Base-by-base conservation (phyloP, 805 yeast genomes). In the Ascoidea asiatica region DNA sequence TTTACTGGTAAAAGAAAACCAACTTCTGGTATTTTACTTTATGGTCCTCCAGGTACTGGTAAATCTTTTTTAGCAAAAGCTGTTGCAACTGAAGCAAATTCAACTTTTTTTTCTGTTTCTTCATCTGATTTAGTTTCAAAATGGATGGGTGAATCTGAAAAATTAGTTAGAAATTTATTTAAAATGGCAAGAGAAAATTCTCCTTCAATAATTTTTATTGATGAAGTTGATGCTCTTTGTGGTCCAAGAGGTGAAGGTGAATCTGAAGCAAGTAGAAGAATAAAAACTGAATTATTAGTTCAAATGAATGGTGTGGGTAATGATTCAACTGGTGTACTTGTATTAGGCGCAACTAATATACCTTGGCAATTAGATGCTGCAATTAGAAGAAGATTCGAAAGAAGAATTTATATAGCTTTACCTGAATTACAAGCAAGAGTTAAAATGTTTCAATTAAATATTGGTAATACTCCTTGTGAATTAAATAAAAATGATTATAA, bases 291-390 rank as follows among this genome's bases (percentile, higher is more conserved):
- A 60, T 68, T 92, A 45, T 72, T 92, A 54, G 97, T 92, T 4
- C 98, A 92, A 60, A 92, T 92, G 98, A 92, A 92, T 62, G 98
- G 98, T 54, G 98, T 92, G 15, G 98, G 98, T 15, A 89, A 87
- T 59, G 97, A 92, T 59, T 67, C 95, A 1, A 72, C 73, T 41
- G 98, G 98, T 6, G 97, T 92, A 1, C 67, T 92, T 35, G 97
- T 92, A 0, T 69, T 92, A 43, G 98, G 98, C 22, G 98, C 98
- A 1, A 92, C 98, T 5, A 92, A 92, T 61, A 92, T 92, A 48
- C 98, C 98, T 18, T 92, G 98, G 98, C 97, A 90, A 65, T 70
- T 92, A 53, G 98, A 92, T 62, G 87, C 97, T 40, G 99, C 98
- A 5, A 86, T 92, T 41, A 76, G 98, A 62, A 80, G 99, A 66